phyloP scores from a whole-genome alignment of 768 basidiomycete genomes.

The Leucogyrophana mollusca region DNA sequence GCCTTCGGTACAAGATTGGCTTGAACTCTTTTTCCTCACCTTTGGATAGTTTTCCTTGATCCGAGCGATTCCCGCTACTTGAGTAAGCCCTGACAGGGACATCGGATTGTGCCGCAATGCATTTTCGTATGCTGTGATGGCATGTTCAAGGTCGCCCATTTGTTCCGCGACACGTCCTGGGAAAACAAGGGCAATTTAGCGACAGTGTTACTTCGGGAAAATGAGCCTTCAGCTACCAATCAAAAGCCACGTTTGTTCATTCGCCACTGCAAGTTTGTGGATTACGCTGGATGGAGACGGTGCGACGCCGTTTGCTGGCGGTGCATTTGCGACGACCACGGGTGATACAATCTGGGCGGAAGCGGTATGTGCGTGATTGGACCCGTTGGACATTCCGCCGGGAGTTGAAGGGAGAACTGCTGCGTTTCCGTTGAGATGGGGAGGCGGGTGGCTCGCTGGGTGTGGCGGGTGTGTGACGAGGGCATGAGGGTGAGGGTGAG shows the following conservation, averaged over 20 bases:
- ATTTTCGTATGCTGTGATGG: slow-evolving; percentile 90
- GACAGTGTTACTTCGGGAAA: background rate
- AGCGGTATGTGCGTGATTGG: slow-evolving; percentile 35
- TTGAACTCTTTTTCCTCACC: slow-evolving; percentile 47
- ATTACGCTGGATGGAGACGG: slow-evolving; percentile 43
- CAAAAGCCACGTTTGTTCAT: slow-evolving; percentile 94
- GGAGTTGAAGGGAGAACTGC: slow-evolving; percentile 45
- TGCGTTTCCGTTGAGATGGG: slow-evolving; percentile 54
- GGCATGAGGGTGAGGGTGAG: slow-evolving; percentile 39
- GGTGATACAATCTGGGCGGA: slow-evolving; percentile 44
- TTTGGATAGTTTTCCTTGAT: slow-evolving; percentile 97
- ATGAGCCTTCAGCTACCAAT: slow-evolving; percentile 57
- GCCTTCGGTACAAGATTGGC: slow-evolving; percentile 23
- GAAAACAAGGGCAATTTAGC: slow-evolving; percentile 25
- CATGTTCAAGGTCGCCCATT: slow-evolving; percentile 91
- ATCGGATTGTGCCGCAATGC: slow-evolving; percentile 94
- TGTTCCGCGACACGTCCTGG: slow-evolving; percentile 94
- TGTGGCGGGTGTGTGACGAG: slow-evolving; percentile 43
- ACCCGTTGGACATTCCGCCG: slow-evolving; percentile 41
- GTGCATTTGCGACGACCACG: slow-evolving; percentile 36
- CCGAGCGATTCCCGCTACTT: slow-evolving; percentile 94
- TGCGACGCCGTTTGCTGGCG: slow-evolving; percentile 23
- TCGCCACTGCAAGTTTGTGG: slow-evolving; percentile 79
- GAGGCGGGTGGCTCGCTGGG: slow-evolving; percentile 25
- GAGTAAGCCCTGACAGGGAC: slow-evolving; percentile 86